Percentiles rank a stretch among this genome's conserved stretches.
Evolutionary conservation across 306 rosid genomes (phyloP).

Genomic region (Vigna angularis): DNA sequence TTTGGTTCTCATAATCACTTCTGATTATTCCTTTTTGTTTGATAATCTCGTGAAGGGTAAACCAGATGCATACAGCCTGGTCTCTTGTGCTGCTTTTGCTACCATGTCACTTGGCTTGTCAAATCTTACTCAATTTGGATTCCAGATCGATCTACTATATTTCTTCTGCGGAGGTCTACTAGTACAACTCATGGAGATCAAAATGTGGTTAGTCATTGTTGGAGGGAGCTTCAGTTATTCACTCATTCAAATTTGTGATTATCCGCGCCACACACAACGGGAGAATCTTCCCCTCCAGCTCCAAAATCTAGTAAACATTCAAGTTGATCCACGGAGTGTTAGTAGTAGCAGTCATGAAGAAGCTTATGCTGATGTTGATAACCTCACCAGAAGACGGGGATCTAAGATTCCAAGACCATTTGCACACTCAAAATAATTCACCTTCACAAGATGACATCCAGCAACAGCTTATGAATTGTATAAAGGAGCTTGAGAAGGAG

Average conservation of each 20-base stretch:
- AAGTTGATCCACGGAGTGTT: background rate
- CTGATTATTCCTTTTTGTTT: too few species aligned
- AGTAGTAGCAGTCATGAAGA: background rate
- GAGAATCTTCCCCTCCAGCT: background rate
- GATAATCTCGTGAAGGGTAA: background rate
- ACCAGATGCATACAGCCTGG: slow-evolving; percentile 7
- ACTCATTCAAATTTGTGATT: background rate
- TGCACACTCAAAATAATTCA: background rate
- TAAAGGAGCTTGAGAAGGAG: background rate
- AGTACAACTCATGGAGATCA: slow-evolving; percentile 26
- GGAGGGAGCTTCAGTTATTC: slow-evolving; percentile 21
- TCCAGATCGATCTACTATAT: slow-evolving; percentile 29
- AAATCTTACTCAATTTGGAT: slow-evolving; percentile 15
- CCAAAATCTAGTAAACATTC: background rate
- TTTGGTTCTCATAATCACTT: too few species aligned
- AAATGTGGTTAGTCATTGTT: background rate
- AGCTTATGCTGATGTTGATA: background rate
- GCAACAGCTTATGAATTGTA: background rate
- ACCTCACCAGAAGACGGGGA: background rate
- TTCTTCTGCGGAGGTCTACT: background rate
- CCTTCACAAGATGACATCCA: background rate
- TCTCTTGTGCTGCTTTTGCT: slow-evolving; percentile 23
- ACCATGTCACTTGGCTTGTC: slow-evolving; percentile 20
- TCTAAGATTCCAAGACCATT: background rate
- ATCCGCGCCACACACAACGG: background rate